phyloP scores from a whole-genome alignment of 202 grass and related monocot genomes.

The Digitaria exilis region DNA sequence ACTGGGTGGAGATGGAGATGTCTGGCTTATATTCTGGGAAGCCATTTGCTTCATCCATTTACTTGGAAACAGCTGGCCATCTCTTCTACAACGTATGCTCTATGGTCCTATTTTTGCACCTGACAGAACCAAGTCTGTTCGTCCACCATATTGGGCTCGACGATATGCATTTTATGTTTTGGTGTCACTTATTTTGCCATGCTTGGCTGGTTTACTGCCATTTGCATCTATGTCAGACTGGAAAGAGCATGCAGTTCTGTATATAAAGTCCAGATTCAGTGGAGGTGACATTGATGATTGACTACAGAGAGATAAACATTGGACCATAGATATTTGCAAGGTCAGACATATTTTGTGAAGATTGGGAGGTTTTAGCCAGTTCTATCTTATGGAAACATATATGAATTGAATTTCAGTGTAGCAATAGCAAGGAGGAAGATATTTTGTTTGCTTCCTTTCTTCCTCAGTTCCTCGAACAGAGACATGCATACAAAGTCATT shows the following conservation, averaged over 20 bases:
- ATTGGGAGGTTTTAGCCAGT: background rate
- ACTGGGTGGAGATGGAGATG: constrained; percentile 72
- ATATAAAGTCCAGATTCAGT: constrained; percentile 35
- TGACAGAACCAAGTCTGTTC: constrained; percentile 33
- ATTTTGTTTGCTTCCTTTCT: constrained; percentile 24
- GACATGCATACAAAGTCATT: background rate
- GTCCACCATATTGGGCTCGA: constrained; percentile 66
- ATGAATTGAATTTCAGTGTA: background rate
- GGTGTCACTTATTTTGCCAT: constrained; percentile 69
- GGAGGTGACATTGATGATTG: constrained; percentile 46
- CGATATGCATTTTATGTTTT: constrained; percentile 61
- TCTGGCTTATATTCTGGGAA: constrained; percentile 89
- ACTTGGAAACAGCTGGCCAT: constrained; percentile 69
- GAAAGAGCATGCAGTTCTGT: constrained; percentile 54
- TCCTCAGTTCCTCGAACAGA: background rate
- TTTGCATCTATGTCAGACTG: constrained; percentile 80
- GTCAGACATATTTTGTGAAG: constrained; percentile 12
- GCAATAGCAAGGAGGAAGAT: background rate
- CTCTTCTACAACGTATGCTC: constrained; percentile 58
- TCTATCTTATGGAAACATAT: background rate
- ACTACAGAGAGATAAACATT: constrained; percentile 38
- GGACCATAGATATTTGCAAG: background rate
- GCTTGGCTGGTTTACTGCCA: constrained; percentile 71
- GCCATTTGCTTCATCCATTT: constrained; percentile 77
- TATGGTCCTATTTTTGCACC: constrained; percentile 67